These are phyloP conservation scores for Pelargonium australe DNA, from an alignment of 441 rosid genomes.

Conservation along the genomic window DNA sequence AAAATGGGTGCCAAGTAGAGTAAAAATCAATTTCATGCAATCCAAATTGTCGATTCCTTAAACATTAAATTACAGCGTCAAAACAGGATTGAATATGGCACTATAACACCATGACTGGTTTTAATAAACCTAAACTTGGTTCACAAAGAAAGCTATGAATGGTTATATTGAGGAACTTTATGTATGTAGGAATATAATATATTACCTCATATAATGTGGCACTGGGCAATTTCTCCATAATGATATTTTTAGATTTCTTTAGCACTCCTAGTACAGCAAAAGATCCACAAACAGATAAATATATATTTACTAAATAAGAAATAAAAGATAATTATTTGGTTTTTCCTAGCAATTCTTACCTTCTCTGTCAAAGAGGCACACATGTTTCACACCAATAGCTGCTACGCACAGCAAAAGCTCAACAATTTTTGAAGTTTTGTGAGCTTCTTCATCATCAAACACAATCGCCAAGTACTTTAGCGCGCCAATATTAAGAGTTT, in stretches of 20 bases:
- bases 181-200: neutral
- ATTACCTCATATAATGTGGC: conserved; percentile 21
- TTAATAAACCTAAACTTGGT: neutral
- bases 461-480: conserved; percentile 58
- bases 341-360: conserved; percentile 12
- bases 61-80: neutral
- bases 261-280: conserved; percentile 20
- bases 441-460: conserved; percentile 62
- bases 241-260: conserved; percentile 19
- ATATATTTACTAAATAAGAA: neutral
- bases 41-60: neutral
- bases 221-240: conserved; percentile 20
- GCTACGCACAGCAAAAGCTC: conserved; percentile 58
- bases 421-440: conserved; percentile 33
- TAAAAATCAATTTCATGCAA: neutral
- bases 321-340: neutral
- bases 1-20: conserved; percentile 10
- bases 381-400: conserved; percentile 25
- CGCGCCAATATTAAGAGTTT: conserved; percentile 37
- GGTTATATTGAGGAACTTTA: too few species aligned
- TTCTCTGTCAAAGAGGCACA: conserved; percentile 24
- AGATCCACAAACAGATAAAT: neutral
- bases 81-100: neutral
- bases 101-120: neutral
- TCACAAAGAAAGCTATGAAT: neutral